phyloP scores from a whole-genome alignment of 306 rosid genomes.

The Pterocarpus macrocarpus region DNA sequence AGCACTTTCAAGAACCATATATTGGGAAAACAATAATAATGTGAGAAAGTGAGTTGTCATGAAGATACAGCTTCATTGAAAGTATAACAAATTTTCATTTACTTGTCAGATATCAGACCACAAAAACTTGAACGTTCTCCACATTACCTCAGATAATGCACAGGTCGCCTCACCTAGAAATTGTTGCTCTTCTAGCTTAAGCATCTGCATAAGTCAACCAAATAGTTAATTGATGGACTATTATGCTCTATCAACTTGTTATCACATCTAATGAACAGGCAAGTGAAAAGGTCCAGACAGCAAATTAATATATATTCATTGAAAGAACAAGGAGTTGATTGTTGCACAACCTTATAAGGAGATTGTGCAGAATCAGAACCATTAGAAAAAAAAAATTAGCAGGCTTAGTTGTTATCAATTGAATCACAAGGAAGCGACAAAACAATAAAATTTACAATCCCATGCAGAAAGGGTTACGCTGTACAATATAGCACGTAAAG shows the following conservation, averaged over 20 bases:
- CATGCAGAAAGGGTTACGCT: conserved; percentile 25
- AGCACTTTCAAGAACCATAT: conserved; percentile 39
- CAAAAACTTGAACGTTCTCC: conserved; percentile 34
- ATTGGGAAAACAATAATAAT: conserved; percentile 22
- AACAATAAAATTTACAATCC: conserved; percentile 3
- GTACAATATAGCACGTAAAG: conserved; percentile 30
- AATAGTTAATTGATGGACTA: conserved; percentile 42
- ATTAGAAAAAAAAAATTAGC: not conserved
- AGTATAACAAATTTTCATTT: conserved; percentile 29
- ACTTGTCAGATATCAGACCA: conserved; percentile 30
- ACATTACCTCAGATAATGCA: conserved; percentile 83
- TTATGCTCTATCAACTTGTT: conserved; percentile 30
- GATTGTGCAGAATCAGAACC: conserved; percentile 35
- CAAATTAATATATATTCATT: conserved; percentile 18
- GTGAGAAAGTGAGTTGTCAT: conserved; percentile 9
- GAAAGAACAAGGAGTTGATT: conserved; percentile 20
- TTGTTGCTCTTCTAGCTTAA: conserved; percentile 95
- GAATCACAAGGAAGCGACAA: conserved; percentile 33
- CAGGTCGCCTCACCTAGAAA: conserved; percentile 96
- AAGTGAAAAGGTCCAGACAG: conserved; percentile 25
- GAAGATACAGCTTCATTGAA: conserved; percentile 35
- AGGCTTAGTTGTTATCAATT: conserved; percentile 20
- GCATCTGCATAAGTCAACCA: conserved; percentile 74
- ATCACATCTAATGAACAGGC: conserved; percentile 37
- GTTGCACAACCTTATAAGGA: conserved; percentile 26